These are phyloP conservation scores for Phyllostachys edulis DNA, from an alignment of 176 grass and related monocot genomes.

Conservation along the genomic window DNA sequence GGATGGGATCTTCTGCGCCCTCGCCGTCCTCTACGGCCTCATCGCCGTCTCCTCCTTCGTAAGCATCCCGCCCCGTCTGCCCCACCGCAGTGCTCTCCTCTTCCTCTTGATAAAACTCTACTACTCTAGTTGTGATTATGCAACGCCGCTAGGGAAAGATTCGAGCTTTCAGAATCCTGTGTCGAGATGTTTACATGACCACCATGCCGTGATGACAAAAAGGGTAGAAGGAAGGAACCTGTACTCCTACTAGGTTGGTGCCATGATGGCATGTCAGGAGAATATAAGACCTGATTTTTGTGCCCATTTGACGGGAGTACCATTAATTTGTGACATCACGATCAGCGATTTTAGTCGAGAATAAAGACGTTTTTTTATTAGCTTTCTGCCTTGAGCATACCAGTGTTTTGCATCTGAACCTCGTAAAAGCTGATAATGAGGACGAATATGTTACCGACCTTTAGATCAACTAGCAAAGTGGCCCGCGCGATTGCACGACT, in stretches of 20 bases:
- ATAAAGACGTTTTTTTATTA: conserved; percentile 4
- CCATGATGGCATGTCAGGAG: background rate
- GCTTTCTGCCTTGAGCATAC: conserved; percentile 21
- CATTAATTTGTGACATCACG: background rate
- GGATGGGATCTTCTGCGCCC: conserved; percentile 63
- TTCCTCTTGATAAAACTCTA: background rate
- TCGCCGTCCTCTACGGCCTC: conserved; percentile 68
- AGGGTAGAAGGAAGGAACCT: background rate
- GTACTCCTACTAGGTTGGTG: background rate
- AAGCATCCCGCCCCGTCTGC: conserved; percentile 5
- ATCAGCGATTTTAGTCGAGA: background rate
- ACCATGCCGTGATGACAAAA: background rate
- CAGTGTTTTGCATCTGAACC: conserved; percentile 1
- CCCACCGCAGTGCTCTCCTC: background rate
- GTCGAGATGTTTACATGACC: background rate
- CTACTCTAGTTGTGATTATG: background rate
- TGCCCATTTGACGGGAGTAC: conserved; percentile 1
- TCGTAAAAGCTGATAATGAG: background rate
- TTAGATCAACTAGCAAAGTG: background rate
- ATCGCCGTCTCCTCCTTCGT: conserved; percentile 69
- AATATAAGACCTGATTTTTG: conserved; percentile 25
- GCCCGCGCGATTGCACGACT: too few species aligned
- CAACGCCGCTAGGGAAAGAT: background rate
- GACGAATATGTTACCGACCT: conserved; percentile 8
- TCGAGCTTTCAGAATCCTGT: background rate